These are phyloP conservation scores for Russula sp. DNA, from an alignment of 768 basidiomycete genomes.

Conservation along the genomic window DNA sequence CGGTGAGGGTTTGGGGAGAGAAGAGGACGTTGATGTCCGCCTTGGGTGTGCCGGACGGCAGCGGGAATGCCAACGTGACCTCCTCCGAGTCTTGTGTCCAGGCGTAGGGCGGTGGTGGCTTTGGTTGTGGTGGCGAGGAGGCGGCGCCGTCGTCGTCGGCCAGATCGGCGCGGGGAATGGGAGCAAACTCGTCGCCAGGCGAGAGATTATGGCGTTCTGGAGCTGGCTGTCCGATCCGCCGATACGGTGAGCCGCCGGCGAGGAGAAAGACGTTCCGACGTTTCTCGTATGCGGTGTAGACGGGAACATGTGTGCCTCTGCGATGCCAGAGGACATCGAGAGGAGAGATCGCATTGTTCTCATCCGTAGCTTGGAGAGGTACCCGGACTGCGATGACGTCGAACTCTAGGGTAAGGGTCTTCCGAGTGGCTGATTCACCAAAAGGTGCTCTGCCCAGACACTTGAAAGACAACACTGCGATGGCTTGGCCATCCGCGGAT, in stretches of 20 bases:
- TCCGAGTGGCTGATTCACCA: conserved; percentile 6
- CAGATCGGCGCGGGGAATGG: conserved; percentile 59
- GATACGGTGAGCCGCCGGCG: conserved; percentile 52
- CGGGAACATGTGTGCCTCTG: conserved; percentile 62
- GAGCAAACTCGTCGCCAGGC: conserved; percentile 58
- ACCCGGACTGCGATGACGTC: conserved; percentile 61
- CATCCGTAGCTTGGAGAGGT: conserved; percentile 35
- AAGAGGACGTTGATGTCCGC: conserved; percentile 61
- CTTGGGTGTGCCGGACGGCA: conserved; percentile 64
- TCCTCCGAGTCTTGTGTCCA: conserved; percentile 88
- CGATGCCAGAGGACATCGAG: conserved; percentile 63
- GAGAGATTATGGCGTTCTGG: conserved; percentile 46
- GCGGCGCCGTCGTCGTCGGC: conserved; percentile 25
- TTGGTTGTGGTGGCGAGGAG: conserved; percentile 32
- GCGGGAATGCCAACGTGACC: conserved; percentile 73
- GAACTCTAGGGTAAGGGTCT: conserved; percentile 38
- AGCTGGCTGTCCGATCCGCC: conserved; percentile 30
- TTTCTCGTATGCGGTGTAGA: conserved; percentile 44
- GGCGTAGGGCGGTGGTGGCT: conserved; percentile 78
- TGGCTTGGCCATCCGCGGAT: conserved; percentile 33
- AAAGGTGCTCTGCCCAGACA: conserved; percentile 26
- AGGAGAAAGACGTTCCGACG: conserved; percentile 44
- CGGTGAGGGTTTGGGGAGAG: conserved; percentile 53
- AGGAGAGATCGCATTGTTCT: conserved; percentile 28
- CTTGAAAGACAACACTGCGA: conserved; percentile 53